A percentile compares a stretch with the other conserved stretches of the same genome.
Conservation (phyloP, 2,329 filamentous ascomycete species). For the Aspergillus thermomutatus region DNA sequence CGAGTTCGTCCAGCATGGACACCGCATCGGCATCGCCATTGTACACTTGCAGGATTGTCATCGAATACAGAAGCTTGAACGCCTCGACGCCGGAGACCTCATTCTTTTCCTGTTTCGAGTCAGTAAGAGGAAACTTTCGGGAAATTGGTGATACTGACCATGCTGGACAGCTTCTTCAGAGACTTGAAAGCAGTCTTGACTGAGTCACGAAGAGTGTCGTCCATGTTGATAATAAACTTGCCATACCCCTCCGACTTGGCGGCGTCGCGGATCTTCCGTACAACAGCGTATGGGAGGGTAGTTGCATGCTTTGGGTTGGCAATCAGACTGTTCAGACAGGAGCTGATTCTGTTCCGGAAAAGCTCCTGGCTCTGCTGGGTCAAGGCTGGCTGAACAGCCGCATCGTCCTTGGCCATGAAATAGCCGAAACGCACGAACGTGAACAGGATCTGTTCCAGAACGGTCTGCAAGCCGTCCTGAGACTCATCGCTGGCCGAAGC, state of each 20-base stretch:
- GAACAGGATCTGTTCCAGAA: slow-evolving; percentile 44
- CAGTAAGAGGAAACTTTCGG: slow-evolving; percentile 3
- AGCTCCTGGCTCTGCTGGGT: slow-evolving; percentile 48
- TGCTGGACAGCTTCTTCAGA: slow-evolving; percentile 35
- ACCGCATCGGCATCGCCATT: slow-evolving; percentile 85
- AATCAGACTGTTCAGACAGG: slow-evolving; percentile 52
- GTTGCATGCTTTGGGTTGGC: slow-evolving; percentile 36
- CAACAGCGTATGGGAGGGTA: slow-evolving; percentile 38
- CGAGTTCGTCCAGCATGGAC: slow-evolving; percentile 76
- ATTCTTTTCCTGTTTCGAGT: slow-evolving; percentile 50
- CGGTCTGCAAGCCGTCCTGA: slow-evolving; percentile 37
- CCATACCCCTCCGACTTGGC: slow-evolving; percentile 33
- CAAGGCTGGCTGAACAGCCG: slow-evolving; percentile 43
- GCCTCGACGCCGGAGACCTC: slow-evolving; percentile 53
- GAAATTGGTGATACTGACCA: slow-evolving; percentile 21
- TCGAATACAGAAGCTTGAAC: slow-evolving; percentile 75
- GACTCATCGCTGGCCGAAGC: slow-evolving; percentile 26
- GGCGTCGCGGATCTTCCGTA: slow-evolving; percentile 39
- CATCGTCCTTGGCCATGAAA: slow-evolving; percentile 40
- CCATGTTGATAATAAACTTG: slow-evolving; percentile 48
- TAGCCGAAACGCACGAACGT: slow-evolving; percentile 50
- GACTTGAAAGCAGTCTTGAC: slow-evolving; percentile 43
- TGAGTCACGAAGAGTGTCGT: slow-evolving; percentile 42
- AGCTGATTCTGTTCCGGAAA: slow-evolving; percentile 54
- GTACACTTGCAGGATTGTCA: slow-evolving; percentile 84